phyloP scores from a whole-genome alignment of 257 asterid species.

The Scutellaria barbata region DNA sequence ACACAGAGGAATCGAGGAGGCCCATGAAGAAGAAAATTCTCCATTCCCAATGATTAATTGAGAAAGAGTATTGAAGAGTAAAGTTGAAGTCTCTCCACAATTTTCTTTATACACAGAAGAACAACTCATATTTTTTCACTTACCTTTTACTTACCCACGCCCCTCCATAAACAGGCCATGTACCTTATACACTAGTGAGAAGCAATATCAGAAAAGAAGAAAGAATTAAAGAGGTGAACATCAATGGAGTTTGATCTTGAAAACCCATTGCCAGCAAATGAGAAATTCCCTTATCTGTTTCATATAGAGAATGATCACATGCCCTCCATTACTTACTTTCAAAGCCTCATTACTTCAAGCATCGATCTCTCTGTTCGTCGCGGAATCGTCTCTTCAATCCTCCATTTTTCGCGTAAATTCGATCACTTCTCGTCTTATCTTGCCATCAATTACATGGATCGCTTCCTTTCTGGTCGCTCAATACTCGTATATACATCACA shows the following conservation, averaged over 20 bases:
- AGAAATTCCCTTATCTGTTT: constrained; percentile 32
- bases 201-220: background rate
- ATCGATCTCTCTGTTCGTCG: constrained; percentile 39
- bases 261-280: constrained; percentile 55
- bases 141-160: constrained; percentile 19
- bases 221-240: background rate
- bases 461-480: constrained; percentile 60
- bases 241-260: constrained; percentile 78
- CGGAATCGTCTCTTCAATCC: constrained; percentile 47
- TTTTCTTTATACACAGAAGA: constrained; percentile 24
- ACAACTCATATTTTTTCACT: constrained; percentile 30
- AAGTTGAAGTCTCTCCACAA: constrained; percentile 34
- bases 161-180: constrained; percentile 9
- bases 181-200: constrained; percentile 23
- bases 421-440: constrained; percentile 56
- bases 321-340: constrained; percentile 50
- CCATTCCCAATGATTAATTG: constrained; percentile 26
- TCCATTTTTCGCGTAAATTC: constrained; percentile 37
- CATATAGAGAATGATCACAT: constrained; percentile 60
- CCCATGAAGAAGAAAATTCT: constrained; percentile 2
- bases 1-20: background rate
- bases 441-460: constrained; percentile 71
- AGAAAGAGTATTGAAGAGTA: constrained; percentile 29
- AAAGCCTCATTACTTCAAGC: constrained; percentile 29
- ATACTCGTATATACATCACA: constrained; percentile 37